Evolutionary conservation across 208 protist species (phyloP), one percentile per base, ranked within the genome.

Genomic region (Crithidia fasciculata): DNA sequence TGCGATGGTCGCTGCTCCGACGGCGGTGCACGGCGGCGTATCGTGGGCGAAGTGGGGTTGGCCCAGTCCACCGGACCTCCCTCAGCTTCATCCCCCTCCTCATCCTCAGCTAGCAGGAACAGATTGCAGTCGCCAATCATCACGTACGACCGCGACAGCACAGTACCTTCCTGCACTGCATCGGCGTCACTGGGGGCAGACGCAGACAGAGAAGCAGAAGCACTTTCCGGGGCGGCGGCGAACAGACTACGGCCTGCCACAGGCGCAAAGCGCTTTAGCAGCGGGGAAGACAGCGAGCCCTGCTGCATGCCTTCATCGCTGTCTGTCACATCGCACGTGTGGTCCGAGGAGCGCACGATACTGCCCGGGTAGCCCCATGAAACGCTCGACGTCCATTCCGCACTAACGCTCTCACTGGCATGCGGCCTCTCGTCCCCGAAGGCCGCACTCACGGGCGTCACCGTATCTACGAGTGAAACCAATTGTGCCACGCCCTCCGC

Each of bases 121-220:
- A 96, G 69, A 76, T 97, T 98, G 82, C 93, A 95, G 73, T 98
- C 95, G 1, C 95, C 95, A 52, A 96, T 80, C 91, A 96, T 90
- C 12, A 79, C 69, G 41, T 76, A 89, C 18, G 69, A 28, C 28
- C 28, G 28, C 28, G 28, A 28, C 28, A 28, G 28, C 28, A 28
- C 28, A 28, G 28, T 28, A 28, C 28, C 28, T 28, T 28, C 28
- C 28, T 28, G 28, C 28, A 28, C 28, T 28, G 28, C 28, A 28
- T 28, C 28, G 28, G 28, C 28, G 28, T 28, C 28, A 28, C 28
- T 28, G 28, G 28, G 28, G 28, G 28, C 28, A 28, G 28, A 28
- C 28, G 28, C 28, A 28, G 28, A 28, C 28, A 28, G 28, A 28
- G 28, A 28, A 28, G 28, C 28, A 28, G 28, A 28, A 28, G 28